Conservation (phyloP, 2,329 filamentous ascomycete species). For the Paecilomyces dactylethromorphus region DNA sequence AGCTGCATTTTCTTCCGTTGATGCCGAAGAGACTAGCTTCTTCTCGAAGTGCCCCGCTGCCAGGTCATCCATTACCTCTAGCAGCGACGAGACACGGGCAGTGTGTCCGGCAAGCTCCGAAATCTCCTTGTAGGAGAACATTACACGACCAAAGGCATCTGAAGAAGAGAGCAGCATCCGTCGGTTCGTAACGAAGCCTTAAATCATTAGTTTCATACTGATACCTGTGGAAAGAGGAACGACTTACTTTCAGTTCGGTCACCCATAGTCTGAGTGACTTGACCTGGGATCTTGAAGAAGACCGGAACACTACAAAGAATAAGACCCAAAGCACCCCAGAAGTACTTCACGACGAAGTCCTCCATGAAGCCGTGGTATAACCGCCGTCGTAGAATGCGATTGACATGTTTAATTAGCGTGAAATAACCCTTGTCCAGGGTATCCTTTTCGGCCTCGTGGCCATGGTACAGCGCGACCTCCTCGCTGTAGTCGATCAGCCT, state of each 20-base stretch:
- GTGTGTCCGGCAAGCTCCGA: slow-evolving; percentile 95
- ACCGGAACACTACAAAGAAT: slow-evolving; percentile 90
- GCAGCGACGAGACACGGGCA: slow-evolving; percentile 77
- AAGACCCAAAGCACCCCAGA: slow-evolving; percentile 91
- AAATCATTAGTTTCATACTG: slow-evolving; percentile 4
- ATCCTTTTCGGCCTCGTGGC: slow-evolving; percentile 91
- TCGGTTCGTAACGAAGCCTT: slow-evolving; percentile 85
- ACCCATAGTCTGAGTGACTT: slow-evolving; percentile 45
- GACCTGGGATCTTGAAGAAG: slow-evolving; percentile 84
- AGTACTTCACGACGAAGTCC: slow-evolving; percentile 98
- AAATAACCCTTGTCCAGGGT: slow-evolving; percentile 98
- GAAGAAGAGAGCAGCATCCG: slow-evolving; percentile 88
- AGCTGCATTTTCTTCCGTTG: slow-evolving; percentile 72
- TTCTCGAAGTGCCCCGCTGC: slow-evolving; percentile 89
- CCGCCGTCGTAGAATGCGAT: slow-evolving; percentile 80
- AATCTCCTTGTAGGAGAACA: slow-evolving; percentile 97
- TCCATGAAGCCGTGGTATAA: slow-evolving; percentile 99
- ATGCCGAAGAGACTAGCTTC: slow-evolving; percentile 85
- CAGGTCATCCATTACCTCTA: slow-evolving; percentile 93
- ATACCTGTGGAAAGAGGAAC: slow-evolving; percentile 3
- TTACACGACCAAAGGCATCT: slow-evolving; percentile 89
- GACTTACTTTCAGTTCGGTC: slow-evolving; percentile 53
- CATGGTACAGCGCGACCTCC: slow-evolving; percentile 85
- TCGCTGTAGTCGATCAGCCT: slow-evolving; percentile 93
- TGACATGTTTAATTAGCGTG: slow-evolving; percentile 97